These are phyloP conservation scores for Phaffomyces antillensis DNA, from an alignment of 805 yeast species.

Conservation along the genomic window DNA sequence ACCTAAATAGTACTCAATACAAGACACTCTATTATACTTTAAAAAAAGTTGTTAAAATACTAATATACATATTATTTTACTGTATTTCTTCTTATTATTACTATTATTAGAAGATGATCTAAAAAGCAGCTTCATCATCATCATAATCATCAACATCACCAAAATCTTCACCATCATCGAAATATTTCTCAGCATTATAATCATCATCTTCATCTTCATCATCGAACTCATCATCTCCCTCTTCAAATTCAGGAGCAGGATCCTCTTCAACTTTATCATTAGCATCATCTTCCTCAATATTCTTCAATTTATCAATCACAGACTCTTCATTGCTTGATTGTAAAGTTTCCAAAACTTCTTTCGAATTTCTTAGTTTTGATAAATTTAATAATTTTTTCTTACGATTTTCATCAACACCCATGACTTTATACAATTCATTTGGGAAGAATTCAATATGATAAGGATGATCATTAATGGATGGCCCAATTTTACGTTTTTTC, in stretches of 20 bases:
- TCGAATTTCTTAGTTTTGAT: conserved; percentile 25
- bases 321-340: conserved; percentile 37
- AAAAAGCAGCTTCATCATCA: conserved; percentile 56
- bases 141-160: conserved; percentile 44
- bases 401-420: conserved; percentile 54
- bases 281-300: conserved; percentile 35
- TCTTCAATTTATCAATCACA: conserved; percentile 18
- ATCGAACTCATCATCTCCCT: conserved; percentile 41
- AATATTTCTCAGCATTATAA: conserved; percentile 51
- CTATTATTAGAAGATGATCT: neutral
- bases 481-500: conserved; percentile 61
- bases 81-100: neutral
- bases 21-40: neutral
- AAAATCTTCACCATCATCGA: conserved; percentile 41
- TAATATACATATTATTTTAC: conserved; percentile 1
- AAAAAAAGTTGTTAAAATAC: neutral
- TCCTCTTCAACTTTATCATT: conserved; percentile 31
- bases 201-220: conserved; percentile 22
- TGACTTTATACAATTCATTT: conserved; percentile 61
- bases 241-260: conserved; percentile 29
- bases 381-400: conserved; percentile 42
- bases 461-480: conserved; percentile 74
- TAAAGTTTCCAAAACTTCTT: conserved; percentile 17
- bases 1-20: conserved; percentile 3
- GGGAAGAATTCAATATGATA: conserved; percentile 69